Evolutionary conservation across 2,329 filamentous ascomycete species (phyloP).

Genomic region (Lecanicillium sp.): DNA sequence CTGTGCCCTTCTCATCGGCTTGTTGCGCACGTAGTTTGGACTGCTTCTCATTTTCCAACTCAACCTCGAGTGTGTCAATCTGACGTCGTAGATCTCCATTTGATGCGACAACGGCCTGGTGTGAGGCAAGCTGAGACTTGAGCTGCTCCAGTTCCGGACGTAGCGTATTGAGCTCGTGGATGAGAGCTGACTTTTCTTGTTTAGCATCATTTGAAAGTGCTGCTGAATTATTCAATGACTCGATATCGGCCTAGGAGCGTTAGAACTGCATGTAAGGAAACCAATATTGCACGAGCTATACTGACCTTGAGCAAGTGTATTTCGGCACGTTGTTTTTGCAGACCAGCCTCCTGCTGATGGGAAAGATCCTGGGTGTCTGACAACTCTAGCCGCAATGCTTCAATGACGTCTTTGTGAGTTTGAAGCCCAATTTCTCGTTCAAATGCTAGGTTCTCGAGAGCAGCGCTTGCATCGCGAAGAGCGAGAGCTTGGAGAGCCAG

Average conservation of each 20-base stretch:
- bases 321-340: conserved; percentile 44
- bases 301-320: conserved; percentile 43
- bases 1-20: conserved; percentile 18
- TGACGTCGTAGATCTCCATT: conserved; percentile 77
- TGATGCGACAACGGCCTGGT: conserved; percentile 67
- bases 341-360: conserved; percentile 39
- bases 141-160: conserved; percentile 53
- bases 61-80: conserved; percentile 68
- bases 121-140: conserved; percentile 46
- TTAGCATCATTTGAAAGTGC: conserved; percentile 66
- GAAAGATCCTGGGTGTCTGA: conserved; percentile 36
- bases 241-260: conserved; percentile 57
- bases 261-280: conserved; percentile 7
- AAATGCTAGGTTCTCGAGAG: conserved; percentile 19
- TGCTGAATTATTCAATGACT: conserved; percentile 59
- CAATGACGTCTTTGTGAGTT: background rate
- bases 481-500: conserved; percentile 63
- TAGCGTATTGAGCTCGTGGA: conserved; percentile 45
- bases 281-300: background rate
- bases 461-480: conserved; percentile 68
- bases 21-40: conserved; percentile 27
- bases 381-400: conserved; percentile 33
- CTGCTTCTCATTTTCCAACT: conserved; percentile 70
- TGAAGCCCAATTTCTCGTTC: conserved; percentile 6
- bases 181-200: conserved; percentile 49